Conservation (phyloP, 2,329 filamentous ascomycete species). For the Simplicillium aogashimaense region DNA sequence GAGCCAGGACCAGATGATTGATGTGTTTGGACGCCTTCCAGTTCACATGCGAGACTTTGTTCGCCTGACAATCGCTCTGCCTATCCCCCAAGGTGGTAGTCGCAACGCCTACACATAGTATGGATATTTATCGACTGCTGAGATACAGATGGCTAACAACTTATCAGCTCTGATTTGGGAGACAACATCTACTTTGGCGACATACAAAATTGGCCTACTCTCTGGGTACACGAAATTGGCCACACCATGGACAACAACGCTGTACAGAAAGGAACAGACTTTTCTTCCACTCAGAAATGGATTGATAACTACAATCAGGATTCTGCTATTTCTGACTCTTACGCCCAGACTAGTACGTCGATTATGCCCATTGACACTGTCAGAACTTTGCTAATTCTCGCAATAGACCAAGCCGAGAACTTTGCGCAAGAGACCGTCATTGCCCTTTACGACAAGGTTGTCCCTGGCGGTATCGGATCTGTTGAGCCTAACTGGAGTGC, state of each 20-base stretch:
- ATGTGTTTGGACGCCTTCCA: slow-evolving; percentile 1
- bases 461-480: slow-evolving; percentile 10
- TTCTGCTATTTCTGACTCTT: slow-evolving; percentile 4
- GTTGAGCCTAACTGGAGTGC: slow-evolving; percentile 8
- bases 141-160: not conserved
- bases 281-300: slow-evolving; percentile 8
- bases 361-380: not conserved
- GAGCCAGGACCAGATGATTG: slow-evolving; percentile 10
- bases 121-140: not conserved
- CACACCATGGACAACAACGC: slow-evolving; percentile 2
- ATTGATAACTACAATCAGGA: slow-evolving; percentile 6
- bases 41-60: slow-evolving; percentile 5
- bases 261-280: slow-evolving; percentile 1
- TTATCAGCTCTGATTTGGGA: slow-evolving; percentile 2
- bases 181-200: slow-evolving; percentile 7
- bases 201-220: not conserved
- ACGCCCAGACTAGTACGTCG: slow-evolving; percentile 4
- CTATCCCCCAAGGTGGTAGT: slow-evolving; percentile 2
- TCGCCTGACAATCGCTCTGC: slow-evolving; percentile 4
- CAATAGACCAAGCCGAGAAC: slow-evolving; percentile 8
- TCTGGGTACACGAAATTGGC: slow-evolving; percentile 1
- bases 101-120: slow-evolving; percentile 5
- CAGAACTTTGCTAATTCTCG: no score
- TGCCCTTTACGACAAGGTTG: slow-evolving; percentile 10
- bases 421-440: slow-evolving; percentile 12